Base-by-base conservation (phyloP, 1,284 basidiomycete genomes). In the Rhizoctonia solani region DNA sequence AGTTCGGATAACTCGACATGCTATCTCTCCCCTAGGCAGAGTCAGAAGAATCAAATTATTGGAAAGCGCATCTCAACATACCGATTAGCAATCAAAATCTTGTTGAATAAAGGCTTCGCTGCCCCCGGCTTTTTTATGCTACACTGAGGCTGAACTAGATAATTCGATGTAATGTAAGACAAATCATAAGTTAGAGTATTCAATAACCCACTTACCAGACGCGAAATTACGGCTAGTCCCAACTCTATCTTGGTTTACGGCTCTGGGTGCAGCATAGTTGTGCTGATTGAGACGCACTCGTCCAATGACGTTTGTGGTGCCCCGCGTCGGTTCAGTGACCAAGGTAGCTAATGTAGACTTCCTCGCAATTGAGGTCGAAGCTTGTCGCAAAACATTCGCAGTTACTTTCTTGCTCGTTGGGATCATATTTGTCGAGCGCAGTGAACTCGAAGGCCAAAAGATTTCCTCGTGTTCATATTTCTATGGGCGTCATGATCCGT, bases 1-100 rank as follows among this genome's bases (percentile, higher is more conserved):
- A 0, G 95, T 95, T 46, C 90, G 86, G 70, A 95, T 95, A 61
- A 97, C 90, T 42, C 95, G 87, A 75, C 93, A 94, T 2, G 95
- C 95, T 70, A 97, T 97, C 78, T 98, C 95, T 46, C 95, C 95
- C 74, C 93, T 93, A 47, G 14, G n/a, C 23, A 16, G 16, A 41
- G 11, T 63, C 3, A 63, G 34, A 27, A 25, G 5, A 19, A 37
- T 41, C 8, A 50, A 53, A 54, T 4, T 6, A 39, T 9, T 50
- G 13, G 19, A 13, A 29, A 6, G 42, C 16, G 29, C 29, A 32
- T 23, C 9, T n/a, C n/a, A n/a, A 70, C 76, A 54, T 69, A 88
- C 87, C 92, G 81, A 74, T 94, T 95, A 0, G 92, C 92, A 68
- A 95, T 87, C 42, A 95, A 82, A 68, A 94, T 89, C 81, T 93